Percentiles rank a stretch among this genome's conserved stretches.
phyloP scores from a whole-genome alignment of 345 rosid species.

The Syzygium jambos region DNA sequence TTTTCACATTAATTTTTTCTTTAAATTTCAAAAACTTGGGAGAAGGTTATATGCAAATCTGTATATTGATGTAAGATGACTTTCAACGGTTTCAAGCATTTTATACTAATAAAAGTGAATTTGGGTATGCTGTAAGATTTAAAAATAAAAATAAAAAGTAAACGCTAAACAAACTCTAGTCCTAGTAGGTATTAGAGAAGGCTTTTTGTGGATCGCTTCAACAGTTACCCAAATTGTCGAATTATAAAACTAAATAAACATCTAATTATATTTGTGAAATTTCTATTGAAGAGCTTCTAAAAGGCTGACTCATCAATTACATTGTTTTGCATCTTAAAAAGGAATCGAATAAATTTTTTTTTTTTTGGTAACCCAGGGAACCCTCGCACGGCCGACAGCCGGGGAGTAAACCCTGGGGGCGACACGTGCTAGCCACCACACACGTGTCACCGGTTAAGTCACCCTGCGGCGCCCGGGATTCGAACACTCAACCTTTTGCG shows the following conservation, averaged over 20 bases:
- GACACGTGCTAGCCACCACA: too few species aligned
- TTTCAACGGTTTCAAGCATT: background rate
- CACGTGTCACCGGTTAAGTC: too few species aligned
- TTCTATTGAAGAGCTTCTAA: background rate
- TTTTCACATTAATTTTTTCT: too few species aligned
- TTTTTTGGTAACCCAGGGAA: too few species aligned
- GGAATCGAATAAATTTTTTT: background rate
- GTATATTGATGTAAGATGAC: background rate
- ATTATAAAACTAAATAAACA: background rate
- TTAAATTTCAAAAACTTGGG: background rate
- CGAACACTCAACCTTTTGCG: too few species aligned
- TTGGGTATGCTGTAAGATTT: background rate
- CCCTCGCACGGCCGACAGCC: too few species aligned
- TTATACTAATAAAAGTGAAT: background rate
- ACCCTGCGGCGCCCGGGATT: too few species aligned
- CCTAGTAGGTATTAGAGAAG: rapidly evolving
- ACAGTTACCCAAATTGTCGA: background rate
- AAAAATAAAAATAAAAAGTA: background rate
- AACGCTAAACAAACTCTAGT: background rate
- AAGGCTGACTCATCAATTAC: background rate
- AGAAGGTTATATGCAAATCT: background rate
- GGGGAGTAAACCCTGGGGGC: too few species aligned
- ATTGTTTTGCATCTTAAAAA: background rate
- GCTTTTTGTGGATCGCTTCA: background rate
- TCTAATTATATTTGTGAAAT: background rate